Percentiles rank a stretch among this genome's conserved stretches.
Conservation (phyloP, 129 eudicot genomes). For the Pseudognaphalium luteoalbum region DNA sequence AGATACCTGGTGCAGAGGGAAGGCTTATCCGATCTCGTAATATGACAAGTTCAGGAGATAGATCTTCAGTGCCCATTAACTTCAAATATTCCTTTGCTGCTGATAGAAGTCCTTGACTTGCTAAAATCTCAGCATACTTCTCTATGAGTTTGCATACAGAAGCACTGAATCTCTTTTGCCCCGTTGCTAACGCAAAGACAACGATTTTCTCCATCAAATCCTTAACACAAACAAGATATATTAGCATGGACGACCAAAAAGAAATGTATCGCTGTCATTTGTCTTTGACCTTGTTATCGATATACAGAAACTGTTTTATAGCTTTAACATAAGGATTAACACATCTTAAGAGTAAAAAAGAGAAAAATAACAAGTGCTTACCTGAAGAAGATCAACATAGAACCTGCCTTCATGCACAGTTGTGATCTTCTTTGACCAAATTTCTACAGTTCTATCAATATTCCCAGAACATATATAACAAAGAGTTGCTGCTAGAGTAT, state of each 20-base stretch:
- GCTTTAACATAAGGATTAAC: no score
- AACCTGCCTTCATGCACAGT: conserved; percentile 64
- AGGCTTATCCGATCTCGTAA: conserved; percentile 77
- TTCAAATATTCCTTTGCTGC: conserved; percentile 89
- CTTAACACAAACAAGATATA: conserved; percentile 29
- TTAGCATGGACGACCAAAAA: background rate
- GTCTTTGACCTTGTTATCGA: background rate
- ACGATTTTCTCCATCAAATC: conserved; percentile 97
- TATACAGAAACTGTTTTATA: background rate
- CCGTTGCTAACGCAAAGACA: conserved; percentile 88
- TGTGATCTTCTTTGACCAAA: conserved; percentile 76
- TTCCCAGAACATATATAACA: conserved; percentile 96
- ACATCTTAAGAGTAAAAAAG: background rate
- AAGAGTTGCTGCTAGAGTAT: conserved; percentile 78
- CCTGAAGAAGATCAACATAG: conserved; percentile 87
- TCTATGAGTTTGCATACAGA: conserved; percentile 87
- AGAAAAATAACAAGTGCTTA: conserved; percentile 14
- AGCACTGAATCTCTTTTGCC: conserved; percentile 87
- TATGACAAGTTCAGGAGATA: conserved; percentile 82
- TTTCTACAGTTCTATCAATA: conserved; percentile 88
- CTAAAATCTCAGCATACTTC: conserved; percentile 92
- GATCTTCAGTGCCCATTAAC: conserved; percentile 77
- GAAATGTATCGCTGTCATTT: background rate
- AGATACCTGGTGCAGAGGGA: conserved; percentile 68
- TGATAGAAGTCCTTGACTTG: conserved; percentile 87